Evolutionary conservation across 192 early-diverging fungal genomes (phyloP), one percentile per base, ranked within the genome.

Genomic region (Coemansia sp.): DNA sequence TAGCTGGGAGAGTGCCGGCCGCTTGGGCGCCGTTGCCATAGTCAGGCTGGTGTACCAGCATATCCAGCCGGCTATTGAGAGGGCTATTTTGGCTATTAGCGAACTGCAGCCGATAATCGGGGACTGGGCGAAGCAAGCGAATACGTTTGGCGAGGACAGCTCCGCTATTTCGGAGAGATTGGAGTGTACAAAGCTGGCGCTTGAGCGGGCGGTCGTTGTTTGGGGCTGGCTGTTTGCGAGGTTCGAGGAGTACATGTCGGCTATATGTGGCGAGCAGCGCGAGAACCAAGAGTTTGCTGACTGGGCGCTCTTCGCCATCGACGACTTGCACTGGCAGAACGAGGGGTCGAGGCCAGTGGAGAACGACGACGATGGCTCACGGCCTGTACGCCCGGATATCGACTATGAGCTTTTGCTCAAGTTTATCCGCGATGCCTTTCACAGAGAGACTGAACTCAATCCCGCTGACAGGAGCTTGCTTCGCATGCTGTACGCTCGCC

Each of bases 301-400:
- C 48, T 80, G 78, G 78, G 78, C 78, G 10, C 41, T 75, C 4
- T 66, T 74, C 34, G 62, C 66, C 15, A 69, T 80, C 1, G 69
- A 80, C 15, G 78, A 80, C 32, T 11, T 80, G 55, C 59, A 75
- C 27, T 80, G 78, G 78, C 78, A 80, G 46, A 80, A 75, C 60
- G 73, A 75, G 11, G 78, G 78, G 2, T 62, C 73, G 17, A 69
- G 68, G 46, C 66, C 68, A 8, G 9, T 64, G n/a, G 71, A 44
- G 2, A 71, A 61, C 39, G 50, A 68, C 17, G 63, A 64, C n/a
- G 77, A 79, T 38, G 78, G 78, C 2, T 39, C 64, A 29, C 72
- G 73, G 4, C 78, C 78, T 17, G 59, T 72, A 29, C 72, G 72
- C 0, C 72, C 78, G 38, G 71, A 75, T 8, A 67, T 72, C 9